Conservation (phyloP, 164 flowering plant species). For the Magnolia changhungtana region DNA sequence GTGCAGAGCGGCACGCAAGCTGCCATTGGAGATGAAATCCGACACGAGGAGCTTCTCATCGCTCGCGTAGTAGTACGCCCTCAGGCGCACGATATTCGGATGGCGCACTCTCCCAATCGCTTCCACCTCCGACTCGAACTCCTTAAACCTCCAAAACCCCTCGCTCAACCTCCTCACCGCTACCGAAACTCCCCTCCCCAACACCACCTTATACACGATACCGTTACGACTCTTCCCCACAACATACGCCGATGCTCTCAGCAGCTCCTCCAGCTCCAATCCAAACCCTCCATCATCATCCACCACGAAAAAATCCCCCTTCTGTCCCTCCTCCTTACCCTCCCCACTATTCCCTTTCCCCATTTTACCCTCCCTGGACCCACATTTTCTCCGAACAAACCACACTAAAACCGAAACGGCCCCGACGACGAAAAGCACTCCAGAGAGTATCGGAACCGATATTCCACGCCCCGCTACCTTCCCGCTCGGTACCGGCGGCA, state of each 20-base stretch:
- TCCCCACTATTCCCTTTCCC: conserved; percentile 26
- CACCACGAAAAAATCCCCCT: conserved; percentile 66
- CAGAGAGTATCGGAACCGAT: conserved; percentile 51
- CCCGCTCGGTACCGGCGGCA: neutral
- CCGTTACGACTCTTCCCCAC: conserved; percentile 92
- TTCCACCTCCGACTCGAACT: conserved; percentile 84
- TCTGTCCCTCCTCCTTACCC: conserved; percentile 55
- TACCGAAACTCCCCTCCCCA: conserved; percentile 48
- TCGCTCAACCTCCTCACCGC: conserved; percentile 90
- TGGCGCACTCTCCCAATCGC: conserved; percentile 66
- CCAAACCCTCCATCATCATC: conserved; percentile 69
- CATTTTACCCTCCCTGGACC: conserved; percentile 23
- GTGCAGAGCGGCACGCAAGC: conserved; percentile 70
- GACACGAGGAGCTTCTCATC: conserved; percentile 89
- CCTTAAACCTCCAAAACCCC: conserved; percentile 63
- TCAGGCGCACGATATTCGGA: conserved; percentile 70
- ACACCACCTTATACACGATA: conserved; percentile 91
- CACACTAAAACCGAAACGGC: conserved; percentile 50
- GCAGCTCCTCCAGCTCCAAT: conserved; percentile 86
- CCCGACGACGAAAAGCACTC: conserved; percentile 43
- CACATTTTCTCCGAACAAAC: conserved; percentile 49
- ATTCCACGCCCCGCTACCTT: conserved; percentile 24
- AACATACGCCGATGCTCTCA: conserved; percentile 95
- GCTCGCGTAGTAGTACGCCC: conserved; percentile 81
- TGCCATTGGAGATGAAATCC: conserved; percentile 80